These are phyloP conservation scores for Vitis hybrid DNA, from an alignment of 177 flowering plant genomes.

Conservation along the genomic window DNA sequence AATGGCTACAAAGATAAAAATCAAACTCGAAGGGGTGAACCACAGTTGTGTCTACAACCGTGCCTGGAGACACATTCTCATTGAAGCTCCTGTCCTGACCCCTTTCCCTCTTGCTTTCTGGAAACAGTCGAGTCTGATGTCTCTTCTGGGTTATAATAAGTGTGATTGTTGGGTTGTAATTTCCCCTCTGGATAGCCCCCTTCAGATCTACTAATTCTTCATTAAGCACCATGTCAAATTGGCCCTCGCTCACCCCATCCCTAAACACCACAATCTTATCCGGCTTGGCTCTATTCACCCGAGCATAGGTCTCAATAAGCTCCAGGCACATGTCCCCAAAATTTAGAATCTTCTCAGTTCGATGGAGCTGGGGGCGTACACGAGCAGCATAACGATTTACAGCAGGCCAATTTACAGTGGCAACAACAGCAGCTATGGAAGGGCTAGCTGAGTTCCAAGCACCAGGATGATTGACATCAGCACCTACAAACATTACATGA, in stretches of 20 bases:
- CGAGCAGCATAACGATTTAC: slow-evolving; percentile 69
- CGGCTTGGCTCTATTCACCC: slow-evolving; percentile 39
- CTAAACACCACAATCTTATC: slow-evolving; percentile 63
- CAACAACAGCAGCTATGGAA: slow-evolving; percentile 79
- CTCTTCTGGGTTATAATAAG: slow-evolving; percentile 73
- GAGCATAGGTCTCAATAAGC: slow-evolving; percentile 44
- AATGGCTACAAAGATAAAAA: slow-evolving; percentile 76
- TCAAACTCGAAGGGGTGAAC: slow-evolving; percentile 65
- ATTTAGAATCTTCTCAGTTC: slow-evolving; percentile 47
- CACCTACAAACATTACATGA: slow-evolving; percentile 76
- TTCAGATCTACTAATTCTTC: slow-evolving; percentile 58
- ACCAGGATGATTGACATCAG: slow-evolving; percentile 83
- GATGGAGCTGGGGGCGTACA: slow-evolving; percentile 44
- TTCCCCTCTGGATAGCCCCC: slow-evolving; percentile 19
- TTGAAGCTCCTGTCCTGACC: not conserved
- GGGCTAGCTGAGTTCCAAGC: slow-evolving; percentile 41
- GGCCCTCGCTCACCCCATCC: slow-evolving; percentile 91
- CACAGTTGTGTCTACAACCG: slow-evolving; percentile 66
- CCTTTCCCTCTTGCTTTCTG: slow-evolving; percentile 27
- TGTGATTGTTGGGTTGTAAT: slow-evolving; percentile 57
- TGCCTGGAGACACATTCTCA: slow-evolving; percentile 78
- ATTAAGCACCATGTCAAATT: slow-evolving; percentile 78
- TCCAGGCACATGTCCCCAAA: slow-evolving; percentile 66
- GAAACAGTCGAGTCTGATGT: slow-evolving; percentile 71
- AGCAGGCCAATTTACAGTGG: slow-evolving; percentile 76